Evolutionary conservation across 2,329 filamentous ascomycete genomes (phyloP), one percentile per base, ranked within the genome.

Genomic region (Talaromyces albobiverticillius): DNA sequence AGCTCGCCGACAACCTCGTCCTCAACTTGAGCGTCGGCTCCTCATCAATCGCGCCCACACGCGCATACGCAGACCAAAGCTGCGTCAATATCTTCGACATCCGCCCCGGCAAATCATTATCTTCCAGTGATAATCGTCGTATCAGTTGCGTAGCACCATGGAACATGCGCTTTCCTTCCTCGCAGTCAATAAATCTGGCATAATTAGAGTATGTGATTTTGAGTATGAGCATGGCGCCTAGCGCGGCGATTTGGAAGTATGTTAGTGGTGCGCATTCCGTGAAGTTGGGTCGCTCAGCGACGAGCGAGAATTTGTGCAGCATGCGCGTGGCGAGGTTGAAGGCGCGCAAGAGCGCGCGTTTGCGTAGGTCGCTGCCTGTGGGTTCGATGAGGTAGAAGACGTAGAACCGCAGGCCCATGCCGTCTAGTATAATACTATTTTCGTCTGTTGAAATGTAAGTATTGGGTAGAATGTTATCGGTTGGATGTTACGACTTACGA

Each of bases 61-160:
- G 42, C 13, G 49, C 46, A 10, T 59, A 57, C 3, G 54, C 41
- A 45, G 47, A 55, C 54, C 59, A 62, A 16, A 62, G 31, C 18
- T 61, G 60, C 7, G 61, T 52, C 34, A 62, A 32, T 3, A 58
- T 60, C 36, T 60, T 62, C 13, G 51, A 61, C 25, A 50, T 49
- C 25, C 60, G 48, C 3, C 57, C 60, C 7, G 46, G 54, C 26
- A 60, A 43, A 53, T 64, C 58, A 46, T 61, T 61, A 20, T 62
- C 57, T 54, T 60, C 60, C 1, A 57, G 25, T 10, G 58, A 59
- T 14, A 50, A 46, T 38, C 51, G 41, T 2, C 54, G 46, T 22
- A 59, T 42, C n/a, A 61, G 46, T 29, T 38, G 53, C 16, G 61
- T 42, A 7, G 49, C 58, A 22, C 48, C 26, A 34, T 59, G 56